Conservation (phyloP, 495 filamentous ascomycete genomes). For the Annulohypoxylon bovei region DNA sequence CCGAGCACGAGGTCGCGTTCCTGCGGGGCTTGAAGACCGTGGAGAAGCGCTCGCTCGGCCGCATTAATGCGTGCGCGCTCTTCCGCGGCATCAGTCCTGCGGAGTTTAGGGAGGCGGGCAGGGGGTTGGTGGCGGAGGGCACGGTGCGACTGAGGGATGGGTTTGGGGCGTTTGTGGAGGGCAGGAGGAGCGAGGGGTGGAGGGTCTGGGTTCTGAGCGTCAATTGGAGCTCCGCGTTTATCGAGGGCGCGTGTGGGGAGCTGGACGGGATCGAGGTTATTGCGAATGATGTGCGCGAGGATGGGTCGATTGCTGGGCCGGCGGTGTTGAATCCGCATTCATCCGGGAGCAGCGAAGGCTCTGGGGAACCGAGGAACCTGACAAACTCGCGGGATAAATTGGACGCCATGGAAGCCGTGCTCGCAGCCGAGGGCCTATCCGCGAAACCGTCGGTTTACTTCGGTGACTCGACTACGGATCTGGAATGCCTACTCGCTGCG, state of each 20-base stretch:
- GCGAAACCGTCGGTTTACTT: constrained; percentile 42
- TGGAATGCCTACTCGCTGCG: constrained; percentile 53
- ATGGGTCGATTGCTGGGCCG: constrained; percentile 50
- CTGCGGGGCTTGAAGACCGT: constrained; percentile 49
- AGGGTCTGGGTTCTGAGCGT: constrained; percentile 54
- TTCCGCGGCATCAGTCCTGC: constrained; percentile 44
- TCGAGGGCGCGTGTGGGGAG: constrained; percentile 45
- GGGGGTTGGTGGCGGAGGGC: constrained; percentile 33
- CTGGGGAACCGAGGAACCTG: constrained; percentile 28
- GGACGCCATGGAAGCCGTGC: constrained; percentile 37
- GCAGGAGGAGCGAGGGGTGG: constrained; percentile 32
- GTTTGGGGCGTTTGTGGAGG: constrained; percentile 46
- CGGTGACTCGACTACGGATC: constrained; percentile 50
- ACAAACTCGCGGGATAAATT: constrained; percentile 49
- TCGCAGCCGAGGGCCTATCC: constrained; percentile 11
- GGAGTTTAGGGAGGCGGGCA: constrained; percentile 42
- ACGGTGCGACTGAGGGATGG: constrained; percentile 48
- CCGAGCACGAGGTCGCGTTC: constrained; percentile 50
- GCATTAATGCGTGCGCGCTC: constrained; percentile 48
- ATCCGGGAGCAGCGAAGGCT: neutral
- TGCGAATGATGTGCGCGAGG: constrained; percentile 48
- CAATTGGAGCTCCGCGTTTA: constrained; percentile 58
- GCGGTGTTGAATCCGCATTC: constrained; percentile 33
- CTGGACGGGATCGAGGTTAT: constrained; percentile 36
- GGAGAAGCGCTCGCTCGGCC: constrained; percentile 47